phyloP scores from a whole-genome alignment of 345 rosid genomes.

The Clausena lansium region DNA sequence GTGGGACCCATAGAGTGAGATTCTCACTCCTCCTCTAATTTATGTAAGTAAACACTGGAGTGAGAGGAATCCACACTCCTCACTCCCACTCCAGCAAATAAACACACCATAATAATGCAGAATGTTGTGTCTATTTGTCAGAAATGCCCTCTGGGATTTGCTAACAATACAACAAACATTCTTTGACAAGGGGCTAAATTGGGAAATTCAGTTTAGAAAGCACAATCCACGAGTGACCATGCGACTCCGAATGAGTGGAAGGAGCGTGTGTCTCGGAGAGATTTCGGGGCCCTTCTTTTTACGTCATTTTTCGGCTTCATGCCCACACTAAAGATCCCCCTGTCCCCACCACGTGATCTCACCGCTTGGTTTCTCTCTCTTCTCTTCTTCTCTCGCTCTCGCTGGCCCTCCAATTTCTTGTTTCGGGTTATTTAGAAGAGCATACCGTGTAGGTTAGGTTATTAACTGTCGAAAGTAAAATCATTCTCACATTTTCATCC shows the following conservation, averaged over 20 bases:
- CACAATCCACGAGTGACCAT: background rate
- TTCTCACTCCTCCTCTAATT: too few species aligned
- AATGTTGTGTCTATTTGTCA: background rate
- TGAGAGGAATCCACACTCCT: too few species aligned
- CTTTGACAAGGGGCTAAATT: background rate
- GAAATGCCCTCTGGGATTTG: background rate
- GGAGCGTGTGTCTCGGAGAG: conserved; percentile 36
- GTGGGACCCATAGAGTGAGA: too few species aligned
- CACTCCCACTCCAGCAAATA: too few species aligned
- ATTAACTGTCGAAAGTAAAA: too few species aligned
- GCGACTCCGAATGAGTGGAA: conserved; percentile 4
- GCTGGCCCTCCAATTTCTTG: too few species aligned
- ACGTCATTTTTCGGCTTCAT: background rate
- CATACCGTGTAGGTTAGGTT: too few species aligned
- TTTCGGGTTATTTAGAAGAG: too few species aligned
- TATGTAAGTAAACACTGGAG: too few species aligned
- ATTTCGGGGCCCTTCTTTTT: conserved; percentile 13
- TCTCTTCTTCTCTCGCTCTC: background rate
- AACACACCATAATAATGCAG: too few species aligned
- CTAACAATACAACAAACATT: conserved; percentile 14
- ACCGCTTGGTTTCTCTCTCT: background rate
- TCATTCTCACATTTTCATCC: background rate
- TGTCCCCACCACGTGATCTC: conserved; percentile 12
- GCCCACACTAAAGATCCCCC: background rate
- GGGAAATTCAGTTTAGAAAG: conserved; percentile 2